phyloP scores from a whole-genome alignment of 116 monocot species.

The Phalaenopsis hybrid region DNA sequence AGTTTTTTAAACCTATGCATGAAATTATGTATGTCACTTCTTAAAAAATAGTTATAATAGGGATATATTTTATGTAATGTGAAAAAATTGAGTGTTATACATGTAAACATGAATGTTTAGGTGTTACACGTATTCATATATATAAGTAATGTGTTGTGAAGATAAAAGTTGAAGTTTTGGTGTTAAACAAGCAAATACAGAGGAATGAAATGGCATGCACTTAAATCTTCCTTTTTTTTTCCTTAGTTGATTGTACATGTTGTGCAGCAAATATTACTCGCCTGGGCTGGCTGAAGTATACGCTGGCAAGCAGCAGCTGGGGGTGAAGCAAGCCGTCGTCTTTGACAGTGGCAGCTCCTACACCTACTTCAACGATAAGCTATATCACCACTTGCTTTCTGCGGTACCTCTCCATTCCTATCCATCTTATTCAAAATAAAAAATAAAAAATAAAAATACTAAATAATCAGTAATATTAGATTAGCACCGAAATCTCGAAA shows the following conservation, averaged over 20 bases:
- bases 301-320: constrained; percentile 33
- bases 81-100: no score
- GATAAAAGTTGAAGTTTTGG: no score
- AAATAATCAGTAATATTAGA: not conserved
- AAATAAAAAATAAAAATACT: not conserved
- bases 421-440: not conserved
- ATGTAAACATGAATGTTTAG: no score
- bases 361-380: constrained; percentile 53
- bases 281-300: constrained; percentile 51
- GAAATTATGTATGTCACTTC: no score
- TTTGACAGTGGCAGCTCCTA: constrained; percentile 95
- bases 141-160: no score
- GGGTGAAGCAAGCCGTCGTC: constrained; percentile 38
- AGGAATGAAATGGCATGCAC: no score
- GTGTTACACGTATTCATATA: no score
- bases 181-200: no score
- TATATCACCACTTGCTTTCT: constrained; percentile 47
- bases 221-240: not conserved
- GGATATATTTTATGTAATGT: no score
- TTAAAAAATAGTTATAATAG: no score
- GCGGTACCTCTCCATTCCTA: constrained; percentile 23
- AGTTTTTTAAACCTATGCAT: no score
- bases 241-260: not conserved
- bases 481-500: not conserved
- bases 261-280: constrained; percentile 65